Evolutionary conservation across 257 asterid genomes (phyloP), one percentile per base, ranked within the genome.

Genomic region (Solanum sitiens): DNA sequence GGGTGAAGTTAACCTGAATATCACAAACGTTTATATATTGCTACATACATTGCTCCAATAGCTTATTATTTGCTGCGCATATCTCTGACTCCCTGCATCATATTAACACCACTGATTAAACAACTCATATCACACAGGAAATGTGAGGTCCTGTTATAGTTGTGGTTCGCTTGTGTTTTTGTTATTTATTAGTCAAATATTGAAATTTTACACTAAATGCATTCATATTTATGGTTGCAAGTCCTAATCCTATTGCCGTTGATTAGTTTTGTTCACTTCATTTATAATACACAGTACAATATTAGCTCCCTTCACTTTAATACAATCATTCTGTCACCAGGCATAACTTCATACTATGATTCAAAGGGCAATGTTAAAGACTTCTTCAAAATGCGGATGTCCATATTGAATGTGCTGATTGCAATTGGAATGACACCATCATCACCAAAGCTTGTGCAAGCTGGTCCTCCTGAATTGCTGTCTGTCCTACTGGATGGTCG

Each of bases 401-500:
- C 95, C 18, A 92, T 97, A 88, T 87, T 91, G 85, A 91, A 87
- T 77, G 90, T 94, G 79, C 87, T 97, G 88, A 91, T 93, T 35
- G 89, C 94, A 87, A 90, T 91, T 70, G 99, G 99, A 87, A 95
- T 97, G 99, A 93, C 90, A 39, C 97, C 98, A 4, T 90, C 98
- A 21, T 87, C 88, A 79, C 98, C 99, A 83, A 95, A 92, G 93
- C 92, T 92, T 85, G 93, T 91, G 86, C 97, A 90, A 89, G 98
- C 98, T 74, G 98, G 98, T 14, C 98, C 98, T 25, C 99, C 99
- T 37, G 95, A 95, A 93, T 93, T 93, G 88, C 99, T 93, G 83
- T 87, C 94, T 83, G 98, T 97, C 87, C 94, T 96, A 87, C 92
- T 97, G 73, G 99, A 97, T 94, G 99, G 99, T 76, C 96, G 97